Base-by-base conservation (phyloP, 495 filamentous ascomycete genomes). In the Gamarada debralockiae region DNA sequence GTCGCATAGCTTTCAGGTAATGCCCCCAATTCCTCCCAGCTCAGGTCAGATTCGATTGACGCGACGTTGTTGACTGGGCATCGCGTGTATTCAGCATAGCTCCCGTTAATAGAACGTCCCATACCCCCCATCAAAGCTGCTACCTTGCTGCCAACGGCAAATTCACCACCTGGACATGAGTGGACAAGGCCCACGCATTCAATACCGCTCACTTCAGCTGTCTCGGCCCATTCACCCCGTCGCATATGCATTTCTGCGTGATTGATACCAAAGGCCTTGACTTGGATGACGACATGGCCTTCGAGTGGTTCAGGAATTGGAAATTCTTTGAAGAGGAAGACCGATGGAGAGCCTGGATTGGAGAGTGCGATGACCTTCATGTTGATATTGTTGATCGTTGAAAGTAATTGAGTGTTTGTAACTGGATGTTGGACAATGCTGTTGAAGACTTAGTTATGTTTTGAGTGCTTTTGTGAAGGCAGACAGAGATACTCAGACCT, bases 221-320 rank as follows among this genome's bases (percentile, higher is more conserved):
- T 72, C 34, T 75, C 73, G 50, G 63, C 69, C 73, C 73, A 75
- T 61, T 77, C 72, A 14, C 74, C 73, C 45, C 63, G 64, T 22
- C 74, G 70, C 73, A 75, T 73, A 60, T 73, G 68, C 65, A 71
- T 73, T 55, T 77, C 71, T n/a, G 73, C 73, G 58, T 74, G 70
- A 52, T 77, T 75, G 36, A 75, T 43, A 8, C 74, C 73, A 52
- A 76, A 75, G 22, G 74, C 69, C 46, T 66, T 64, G 52, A 77
- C 57, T 20, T 60, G 37, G 41, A 76, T 69, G 0, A 72, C 39
- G 0, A 66, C 73, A 29, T 72, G 57, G n/a, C 69, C 71, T 4
- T 18, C n/a, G 0, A 48, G 25, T 10, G 69, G 62, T 5, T 44
- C 40, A 1, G 70, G 72, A 27, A 60, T 68, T 8, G 71, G 62